phyloP scores from a whole-genome alignment of 2,329 filamentous ascomycete genomes.

The Westerdykella sp. region DNA sequence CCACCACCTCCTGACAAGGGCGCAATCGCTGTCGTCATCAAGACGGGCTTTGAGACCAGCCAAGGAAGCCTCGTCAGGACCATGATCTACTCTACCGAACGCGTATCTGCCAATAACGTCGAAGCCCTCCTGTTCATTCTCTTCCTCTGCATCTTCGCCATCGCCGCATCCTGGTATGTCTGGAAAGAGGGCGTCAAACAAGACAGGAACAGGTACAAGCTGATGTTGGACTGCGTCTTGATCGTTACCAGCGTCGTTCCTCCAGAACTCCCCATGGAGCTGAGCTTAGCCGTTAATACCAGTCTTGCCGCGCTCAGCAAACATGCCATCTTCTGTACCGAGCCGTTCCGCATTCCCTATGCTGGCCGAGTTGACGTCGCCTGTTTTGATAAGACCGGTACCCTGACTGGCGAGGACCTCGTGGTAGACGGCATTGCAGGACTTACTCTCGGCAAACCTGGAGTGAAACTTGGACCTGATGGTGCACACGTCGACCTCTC shows the following conservation, averaged over 20 bases:
- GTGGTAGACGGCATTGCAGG: constrained; percentile 97
- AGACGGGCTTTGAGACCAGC: constrained; percentile 97
- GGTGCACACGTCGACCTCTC: constrained; percentile 77
- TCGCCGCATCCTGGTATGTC: constrained; percentile 98
- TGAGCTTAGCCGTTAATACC: constrained; percentile 95
- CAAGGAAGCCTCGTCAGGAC: constrained; percentile 96
- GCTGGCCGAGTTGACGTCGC: constrained; percentile 92
- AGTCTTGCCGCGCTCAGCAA: constrained; percentile 91
- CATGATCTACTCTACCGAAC: constrained; percentile 99
- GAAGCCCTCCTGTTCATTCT: constrained; percentile 97
- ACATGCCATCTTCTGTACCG: constrained; percentile 96
- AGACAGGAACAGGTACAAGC: constrained; percentile 94
- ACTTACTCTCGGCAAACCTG: constrained; percentile 63
- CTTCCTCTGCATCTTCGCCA: constrained; percentile 90
- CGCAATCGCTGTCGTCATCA: constrained; percentile 87
- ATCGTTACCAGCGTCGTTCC: constrained; percentile 97
- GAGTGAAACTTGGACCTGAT: constrained; percentile 64
- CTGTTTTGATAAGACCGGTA: constrained; percentile 98
- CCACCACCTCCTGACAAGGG: constrained; percentile 85
- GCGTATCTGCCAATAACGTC: constrained; percentile 95
- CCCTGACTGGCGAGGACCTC: constrained; percentile 89
- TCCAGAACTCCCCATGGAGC: constrained; percentile 97
- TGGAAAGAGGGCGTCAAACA: constrained; percentile 94
- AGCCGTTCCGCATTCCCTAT: constrained; percentile 96
- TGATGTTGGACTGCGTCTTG: constrained; percentile 92